Conservation (phyloP, 2,329 filamentous ascomycete species). For the Tolypocladium pustulatum region DNA sequence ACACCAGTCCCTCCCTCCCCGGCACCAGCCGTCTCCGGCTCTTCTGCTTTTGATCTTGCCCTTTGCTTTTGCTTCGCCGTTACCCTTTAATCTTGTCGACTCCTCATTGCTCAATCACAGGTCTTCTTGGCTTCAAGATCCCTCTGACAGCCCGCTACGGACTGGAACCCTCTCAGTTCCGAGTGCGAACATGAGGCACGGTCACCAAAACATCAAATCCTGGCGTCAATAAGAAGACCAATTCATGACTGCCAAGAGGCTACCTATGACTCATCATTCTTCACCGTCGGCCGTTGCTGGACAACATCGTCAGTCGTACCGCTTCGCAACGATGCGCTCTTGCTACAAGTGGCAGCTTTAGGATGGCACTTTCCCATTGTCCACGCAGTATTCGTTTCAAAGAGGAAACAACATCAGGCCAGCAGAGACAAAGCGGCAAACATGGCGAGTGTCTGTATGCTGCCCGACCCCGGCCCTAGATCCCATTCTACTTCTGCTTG, state of each 20-base stretch:
- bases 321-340: not conserved
- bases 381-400: not conserved
- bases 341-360: not conserved
- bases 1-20: not conserved
- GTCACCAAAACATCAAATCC: not conserved
- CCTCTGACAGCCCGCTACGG: not conserved
- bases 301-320: not conserved
- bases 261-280: not conserved
- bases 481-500: constrained; percentile 1
- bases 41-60: not conserved
- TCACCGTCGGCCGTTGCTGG: not conserved
- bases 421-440: not conserved
- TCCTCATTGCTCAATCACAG: not conserved
- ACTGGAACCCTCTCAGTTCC: not conserved
- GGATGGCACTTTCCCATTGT: not conserved
- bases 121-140: not conserved
- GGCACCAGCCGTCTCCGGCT: not conserved
- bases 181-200: not conserved
- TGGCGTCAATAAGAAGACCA: not conserved
- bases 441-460: constrained; percentile 3
- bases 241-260: not conserved
- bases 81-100: not conserved
- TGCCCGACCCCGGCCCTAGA: constrained; percentile 1
- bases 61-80: too few relatives aligned
- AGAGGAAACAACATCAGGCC: not conserved